phyloP scores from a whole-genome alignment of 1,284 basidiomycete genomes.

The Schizophyllum amplum region DNA sequence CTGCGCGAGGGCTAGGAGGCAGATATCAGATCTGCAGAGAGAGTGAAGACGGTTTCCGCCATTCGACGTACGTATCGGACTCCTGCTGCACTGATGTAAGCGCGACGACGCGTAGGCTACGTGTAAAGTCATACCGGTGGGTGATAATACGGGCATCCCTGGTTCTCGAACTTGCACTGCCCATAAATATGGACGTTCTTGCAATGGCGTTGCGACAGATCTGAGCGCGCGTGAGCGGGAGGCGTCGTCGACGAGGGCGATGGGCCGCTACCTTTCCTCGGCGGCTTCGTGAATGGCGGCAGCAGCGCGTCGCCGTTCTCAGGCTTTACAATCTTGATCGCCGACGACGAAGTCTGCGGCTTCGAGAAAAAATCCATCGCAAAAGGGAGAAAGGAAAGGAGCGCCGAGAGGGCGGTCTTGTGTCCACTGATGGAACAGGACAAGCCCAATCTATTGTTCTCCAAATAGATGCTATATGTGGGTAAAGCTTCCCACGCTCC shows the following conservation, averaged over 20 bases:
- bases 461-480: no score
- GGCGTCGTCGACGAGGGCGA: not conserved
- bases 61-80: not conserved
- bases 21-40: not conserved
- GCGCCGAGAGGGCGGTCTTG: not conserved
- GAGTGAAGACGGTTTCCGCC: not conserved
- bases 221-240: constrained; percentile 24
- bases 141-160: constrained; percentile 80
- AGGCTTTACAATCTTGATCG: constrained; percentile 12
- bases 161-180: constrained; percentile 82
- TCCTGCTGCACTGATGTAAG: not conserved
- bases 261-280: not conserved
- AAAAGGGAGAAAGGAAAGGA: not conserved
- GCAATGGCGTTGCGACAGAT: constrained; percentile 71
- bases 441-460: not conserved
- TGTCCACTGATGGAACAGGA: not conserved
- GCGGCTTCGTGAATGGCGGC: not conserved
- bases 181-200: constrained; percentile 85
- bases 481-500: no score
- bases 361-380: constrained; percentile 11
- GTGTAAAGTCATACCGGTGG: constrained; percentile 47
- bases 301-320: not conserved
- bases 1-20: constrained; percentile 28
- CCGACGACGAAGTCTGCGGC: constrained; percentile 8
- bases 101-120: not conserved